These are phyloP conservation scores for Claviceps sp. DNA, from an alignment of 2,329 filamentous ascomycete genomes.

Conservation along the genomic window DNA sequence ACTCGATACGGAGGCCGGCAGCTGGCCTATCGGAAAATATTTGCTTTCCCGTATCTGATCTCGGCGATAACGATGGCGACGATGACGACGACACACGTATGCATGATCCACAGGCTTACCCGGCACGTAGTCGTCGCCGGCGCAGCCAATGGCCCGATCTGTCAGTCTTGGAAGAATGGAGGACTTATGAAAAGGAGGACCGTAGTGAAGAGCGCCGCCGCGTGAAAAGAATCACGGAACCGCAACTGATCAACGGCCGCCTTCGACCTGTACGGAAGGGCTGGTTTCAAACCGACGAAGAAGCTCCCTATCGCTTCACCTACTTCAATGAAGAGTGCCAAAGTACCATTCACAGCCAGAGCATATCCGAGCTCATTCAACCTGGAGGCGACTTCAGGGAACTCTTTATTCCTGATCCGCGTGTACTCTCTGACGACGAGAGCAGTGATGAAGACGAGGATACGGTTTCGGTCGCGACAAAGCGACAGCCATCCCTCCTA, in stretches of 20 bases:
- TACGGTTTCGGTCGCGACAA: slow-evolving; percentile 13
- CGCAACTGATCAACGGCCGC: slow-evolving; percentile 80
- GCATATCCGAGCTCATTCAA: slow-evolving; percentile 83
- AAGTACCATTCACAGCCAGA: slow-evolving; percentile 91
- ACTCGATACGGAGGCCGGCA: slow-evolving; percentile 32
- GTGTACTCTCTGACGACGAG: slow-evolving; percentile 59
- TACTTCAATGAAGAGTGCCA: slow-evolving; percentile 98
- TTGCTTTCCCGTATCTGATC: slow-evolving; percentile 80
- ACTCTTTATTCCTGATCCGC: slow-evolving; percentile 80
- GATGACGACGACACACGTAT: slow-evolving; percentile 49
- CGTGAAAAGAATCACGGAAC: slow-evolving; percentile 86
- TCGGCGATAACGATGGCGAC: slow-evolving; percentile 33
- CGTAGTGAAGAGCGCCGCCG: slow-evolving; percentile 68
- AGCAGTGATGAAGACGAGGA: slow-evolving; percentile 45
- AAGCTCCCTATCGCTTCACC: slow-evolving; percentile 86
- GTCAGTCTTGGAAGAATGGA: slow-evolving; percentile 76
- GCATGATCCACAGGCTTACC: slow-evolving; percentile 25
- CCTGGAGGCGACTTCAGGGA: slow-evolving; percentile 73
- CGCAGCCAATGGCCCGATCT: slow-evolving; percentile 78
- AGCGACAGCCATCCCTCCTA: slow-evolving; percentile 11
- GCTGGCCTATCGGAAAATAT: slow-evolving; percentile 72
- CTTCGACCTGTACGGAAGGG: slow-evolving; percentile 64
- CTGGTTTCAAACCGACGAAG: slow-evolving; percentile 82
- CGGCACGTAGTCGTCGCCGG: slow-evolving; percentile 38
- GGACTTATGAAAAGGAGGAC: slow-evolving; percentile 70